Base-by-base conservation (phyloP, 768 basidiomycete species). In the Tubosaeta sp. region DNA sequence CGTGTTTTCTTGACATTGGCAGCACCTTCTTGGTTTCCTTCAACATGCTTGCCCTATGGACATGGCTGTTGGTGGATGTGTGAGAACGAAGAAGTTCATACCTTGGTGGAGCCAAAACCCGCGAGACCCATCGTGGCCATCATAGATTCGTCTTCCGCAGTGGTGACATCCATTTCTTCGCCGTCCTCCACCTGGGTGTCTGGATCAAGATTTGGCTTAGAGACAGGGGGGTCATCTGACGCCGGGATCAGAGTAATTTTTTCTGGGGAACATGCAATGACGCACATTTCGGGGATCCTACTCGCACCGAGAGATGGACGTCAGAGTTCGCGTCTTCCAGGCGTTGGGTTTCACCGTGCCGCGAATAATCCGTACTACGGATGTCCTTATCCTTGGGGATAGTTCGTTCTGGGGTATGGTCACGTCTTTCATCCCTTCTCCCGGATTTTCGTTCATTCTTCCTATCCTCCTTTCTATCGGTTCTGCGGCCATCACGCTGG, bases 91-190 rank as follows among this genome's bases (percentile, higher is more conserved):
- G 25, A 27, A 13, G 11, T 6, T 22, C 71, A 48, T 60, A 91
- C 94, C 77, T 97, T 97, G 0, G 95, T 95, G 1, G 84, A 77
- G 10, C 88, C 92, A 65, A 98, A 98, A 10, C 91, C 90, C 43
- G 71, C 63, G 61, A 98, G 72, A 38, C 95, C 95, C 91, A 98
- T 95, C 76, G 83, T 79, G 34, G 86, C 82, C 80, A 88, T 89
- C 84, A 97, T 91, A 49, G 82, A 85, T 43, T 81, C 80, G 22
- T 89, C 88, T 37, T 88, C 88, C 13, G 82, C 84, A 52, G 76
- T 75, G n/a, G 77, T 79, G 27, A 72, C 74, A 16, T 76, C 76
- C 74, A 76, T 75, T 10, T 68, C 78, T 60, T 79, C 76, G 37
- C 69, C 73, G 22, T 73, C 80, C 53, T 85, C 83, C 13, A 70